Conservation (phyloP, 2,329 filamentous ascomycete species). For the Neonectria hederae region DNA sequence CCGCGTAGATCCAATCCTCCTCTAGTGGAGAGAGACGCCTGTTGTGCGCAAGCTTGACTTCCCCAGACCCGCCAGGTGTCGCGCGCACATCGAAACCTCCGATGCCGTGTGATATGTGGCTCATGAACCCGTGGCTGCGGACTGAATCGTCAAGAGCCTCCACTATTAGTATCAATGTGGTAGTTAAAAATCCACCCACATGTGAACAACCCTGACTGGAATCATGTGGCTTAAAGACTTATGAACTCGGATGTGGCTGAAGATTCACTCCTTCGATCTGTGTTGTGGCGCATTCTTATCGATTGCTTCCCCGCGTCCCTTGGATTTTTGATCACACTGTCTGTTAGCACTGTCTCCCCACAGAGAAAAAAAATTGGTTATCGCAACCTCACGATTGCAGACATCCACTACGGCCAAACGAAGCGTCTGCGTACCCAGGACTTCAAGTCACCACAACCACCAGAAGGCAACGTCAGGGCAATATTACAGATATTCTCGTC, state of each 20-base stretch:
- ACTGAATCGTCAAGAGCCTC: neutral
- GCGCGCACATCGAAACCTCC: slow-evolving; percentile 22
- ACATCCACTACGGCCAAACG: slow-evolving; percentile 25
- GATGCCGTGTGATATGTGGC: slow-evolving; percentile 9
- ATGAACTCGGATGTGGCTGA: neutral
- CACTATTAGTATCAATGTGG: too few species aligned
- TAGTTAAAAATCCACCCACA: neutral
- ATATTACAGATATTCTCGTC: neutral
- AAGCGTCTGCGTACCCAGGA: slow-evolving; percentile 4
- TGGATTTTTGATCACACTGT: slow-evolving; percentile 15
- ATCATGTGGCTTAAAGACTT: neutral
- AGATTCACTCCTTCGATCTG: neutral
- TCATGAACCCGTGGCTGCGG: slow-evolving; percentile 19
- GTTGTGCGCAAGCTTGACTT: neutral
- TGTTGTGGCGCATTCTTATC: neutral
- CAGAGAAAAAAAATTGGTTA: slow-evolving; percentile 35
- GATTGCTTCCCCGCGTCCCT: neutral
- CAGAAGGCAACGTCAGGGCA: neutral
- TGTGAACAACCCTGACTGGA: neutral
- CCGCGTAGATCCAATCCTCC: neutral
- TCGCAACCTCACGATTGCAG: slow-evolving; percentile 26
- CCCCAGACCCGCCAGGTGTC: slow-evolving; percentile 27
- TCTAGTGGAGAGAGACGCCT: too few species aligned
- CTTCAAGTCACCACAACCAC: neutral
- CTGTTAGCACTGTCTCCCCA: slow-evolving; percentile 27